A percentile compares a stretch with the other conserved stretches of the same genome.
phyloP scores from a whole-genome alignment of 75 land plant species.

The Selaginella tamariscina region DNA sequence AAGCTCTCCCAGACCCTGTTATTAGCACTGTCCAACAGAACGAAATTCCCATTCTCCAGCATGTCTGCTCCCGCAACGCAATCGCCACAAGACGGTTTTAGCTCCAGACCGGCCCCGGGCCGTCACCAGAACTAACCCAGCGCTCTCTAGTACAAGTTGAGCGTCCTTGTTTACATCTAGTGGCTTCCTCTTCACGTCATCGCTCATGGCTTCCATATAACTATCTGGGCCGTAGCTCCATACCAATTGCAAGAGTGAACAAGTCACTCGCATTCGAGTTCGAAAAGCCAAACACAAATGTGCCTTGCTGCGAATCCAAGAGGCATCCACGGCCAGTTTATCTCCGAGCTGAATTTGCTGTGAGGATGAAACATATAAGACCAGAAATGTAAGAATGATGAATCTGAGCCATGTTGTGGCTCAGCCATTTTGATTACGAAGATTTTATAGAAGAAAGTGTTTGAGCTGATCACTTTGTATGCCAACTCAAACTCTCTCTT shows the following conservation, averaged over 20 bases:
- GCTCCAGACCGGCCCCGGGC: neutral
- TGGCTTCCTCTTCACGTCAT: neutral
- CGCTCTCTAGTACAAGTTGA: neutral
- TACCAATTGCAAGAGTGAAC: neutral
- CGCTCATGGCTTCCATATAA: neutral
- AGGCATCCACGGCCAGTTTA: neutral
- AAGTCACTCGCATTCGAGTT: neutral
- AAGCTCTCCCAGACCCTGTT: constrained; percentile 10
- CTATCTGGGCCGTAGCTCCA: neutral
- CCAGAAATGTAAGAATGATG: no score
- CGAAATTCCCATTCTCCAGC: constrained; percentile 11
- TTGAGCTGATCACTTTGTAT: no score
- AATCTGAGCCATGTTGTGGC: no score
- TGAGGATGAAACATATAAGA: neutral
- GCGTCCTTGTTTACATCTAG: neutral
- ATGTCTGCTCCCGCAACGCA: neutral
- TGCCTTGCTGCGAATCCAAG: neutral
- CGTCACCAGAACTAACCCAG: neutral
- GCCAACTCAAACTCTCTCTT: no score
- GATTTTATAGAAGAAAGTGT: no score
- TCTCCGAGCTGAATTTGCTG: neutral
- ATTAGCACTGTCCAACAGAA: neutral
- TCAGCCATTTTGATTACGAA: no score
- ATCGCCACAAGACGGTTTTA: neutral
- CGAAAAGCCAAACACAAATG: neutral